A percentile compares a stretch with the other conserved stretches of the same genome.
Evolutionary conservation across 202 grass and related monocot species (phyloP).

Genomic region (Hordeum pubiflorum): DNA sequence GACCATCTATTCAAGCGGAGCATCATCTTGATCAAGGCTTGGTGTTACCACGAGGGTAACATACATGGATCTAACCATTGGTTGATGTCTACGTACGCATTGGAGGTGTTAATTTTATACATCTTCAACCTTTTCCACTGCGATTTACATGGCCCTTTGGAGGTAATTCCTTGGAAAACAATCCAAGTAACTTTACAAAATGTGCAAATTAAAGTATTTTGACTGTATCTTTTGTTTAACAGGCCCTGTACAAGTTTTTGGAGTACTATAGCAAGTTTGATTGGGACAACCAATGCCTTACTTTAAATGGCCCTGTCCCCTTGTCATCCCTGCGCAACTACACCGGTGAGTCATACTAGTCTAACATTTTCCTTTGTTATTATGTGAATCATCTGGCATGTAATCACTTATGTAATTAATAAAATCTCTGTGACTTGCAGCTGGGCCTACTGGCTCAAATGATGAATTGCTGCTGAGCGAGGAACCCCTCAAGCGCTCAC

Average conservation of each 20-base stretch:
- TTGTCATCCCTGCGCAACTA: conserved; percentile 35
- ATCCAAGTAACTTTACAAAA: background rate
- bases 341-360: conserved; percentile 26
- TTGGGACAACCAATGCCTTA: conserved; percentile 63
- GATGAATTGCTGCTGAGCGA: conserved; percentile 36
- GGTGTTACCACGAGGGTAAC: conserved; percentile 81
- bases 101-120: conserved; percentile 71
- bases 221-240: conserved; percentile 4
- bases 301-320: conserved; percentile 57
- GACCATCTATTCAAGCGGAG: conserved; percentile 84
- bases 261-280: conserved; percentile 93
- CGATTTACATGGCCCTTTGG: conserved; percentile 50
- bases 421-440: conserved; percentile 31
- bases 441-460: conserved; percentile 28
- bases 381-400: background rate
- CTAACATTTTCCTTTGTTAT: conserved; percentile 10
- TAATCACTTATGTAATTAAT: background rate
- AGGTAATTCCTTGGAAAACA: conserved; percentile 36
- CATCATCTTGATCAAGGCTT: conserved; percentile 88
- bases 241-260: conserved; percentile 91
- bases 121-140: conserved; percentile 73
- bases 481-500: conserved; percentile 24
- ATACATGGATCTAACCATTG: conserved; percentile 76
- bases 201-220: background rate
- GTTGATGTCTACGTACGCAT: conserved; percentile 80